A percentile compares a stretch with the other conserved stretches of the same genome.
Conservation (phyloP, 257 asterid species). For the Eucommia ulmoides region DNA sequence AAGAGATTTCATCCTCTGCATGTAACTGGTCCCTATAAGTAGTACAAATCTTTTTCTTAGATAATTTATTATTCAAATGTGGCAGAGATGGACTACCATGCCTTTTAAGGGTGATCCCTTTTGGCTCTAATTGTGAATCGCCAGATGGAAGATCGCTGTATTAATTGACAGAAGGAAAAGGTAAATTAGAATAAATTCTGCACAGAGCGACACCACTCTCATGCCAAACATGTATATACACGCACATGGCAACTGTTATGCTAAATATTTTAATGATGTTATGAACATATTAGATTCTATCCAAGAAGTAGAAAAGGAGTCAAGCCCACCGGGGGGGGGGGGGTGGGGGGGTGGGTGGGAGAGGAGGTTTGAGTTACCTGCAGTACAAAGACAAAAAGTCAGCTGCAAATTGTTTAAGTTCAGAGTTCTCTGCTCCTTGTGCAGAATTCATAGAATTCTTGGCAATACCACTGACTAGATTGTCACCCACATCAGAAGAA, state of each 20-base stretch:
- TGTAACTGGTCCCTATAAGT: conserved; percentile 19
- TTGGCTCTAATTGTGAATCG: conserved; percentile 26
- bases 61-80: conserved; percentile 30
- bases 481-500: conserved; percentile 11
- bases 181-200: conserved; percentile 12
- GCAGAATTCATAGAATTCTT: conserved; percentile 17
- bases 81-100: conserved; percentile 21
- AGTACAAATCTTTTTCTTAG: conserved; percentile 28
- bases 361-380: conserved; percentile 66
- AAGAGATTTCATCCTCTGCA: conserved; percentile 17
- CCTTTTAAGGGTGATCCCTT: conserved; percentile 21
- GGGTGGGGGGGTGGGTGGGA: too few relatives aligned
- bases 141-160: conserved; percentile 39
- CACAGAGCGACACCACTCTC: conserved; percentile 8
- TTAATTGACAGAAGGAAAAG: conserved; percentile 3
- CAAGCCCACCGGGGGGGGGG: too few relatives aligned
- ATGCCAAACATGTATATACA: too few relatives aligned
- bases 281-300: too few relatives aligned
- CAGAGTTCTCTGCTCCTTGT: conserved; percentile 20
- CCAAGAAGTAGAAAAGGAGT: too few relatives aligned
- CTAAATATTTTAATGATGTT: too few relatives aligned
- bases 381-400: conserved; percentile 64
- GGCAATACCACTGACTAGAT: conserved; percentile 14
- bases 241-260: too few relatives aligned
- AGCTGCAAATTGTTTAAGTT: conserved; percentile 46